Percentiles rank a stretch among this genome's conserved stretches.
Conservation (phyloP, 2,329 filamentous ascomycete genomes). For the Thelonectria olida region DNA sequence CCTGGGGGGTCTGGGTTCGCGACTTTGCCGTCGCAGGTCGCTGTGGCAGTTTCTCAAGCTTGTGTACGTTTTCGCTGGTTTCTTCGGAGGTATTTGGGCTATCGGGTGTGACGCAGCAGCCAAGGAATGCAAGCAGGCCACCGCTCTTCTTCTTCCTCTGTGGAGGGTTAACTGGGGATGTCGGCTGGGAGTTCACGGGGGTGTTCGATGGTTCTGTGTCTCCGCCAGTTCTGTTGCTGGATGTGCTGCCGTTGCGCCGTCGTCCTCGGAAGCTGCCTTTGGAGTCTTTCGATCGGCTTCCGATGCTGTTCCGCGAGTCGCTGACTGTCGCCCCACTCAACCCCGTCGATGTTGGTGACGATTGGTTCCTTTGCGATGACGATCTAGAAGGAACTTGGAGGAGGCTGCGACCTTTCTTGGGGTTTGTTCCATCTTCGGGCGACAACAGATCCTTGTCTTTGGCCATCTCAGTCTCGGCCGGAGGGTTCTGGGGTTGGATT, state of each 20-base stretch:
- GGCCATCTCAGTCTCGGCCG: slow-evolving; percentile 49
- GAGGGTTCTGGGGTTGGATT: slow-evolving; percentile 47
- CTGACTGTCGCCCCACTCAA: slow-evolving; percentile 68
- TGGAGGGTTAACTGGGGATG: slow-evolving; percentile 58
- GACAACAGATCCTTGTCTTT: slow-evolving; percentile 54
- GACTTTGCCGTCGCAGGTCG: slow-evolving; percentile 64
- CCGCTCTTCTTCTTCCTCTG: slow-evolving; percentile 64
- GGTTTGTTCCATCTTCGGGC: slow-evolving; percentile 52
- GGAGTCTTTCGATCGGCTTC: slow-evolving; percentile 71
- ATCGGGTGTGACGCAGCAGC: slow-evolving; percentile 73
- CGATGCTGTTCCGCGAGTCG: slow-evolving; percentile 70
- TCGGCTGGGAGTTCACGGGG: slow-evolving; percentile 59
- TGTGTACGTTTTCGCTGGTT: slow-evolving; percentile 65
- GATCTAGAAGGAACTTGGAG: slow-evolving; percentile 70
- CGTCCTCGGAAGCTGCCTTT: slow-evolving; percentile 71
- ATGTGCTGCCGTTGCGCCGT: slow-evolving; percentile 73
- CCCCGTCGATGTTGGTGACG: slow-evolving; percentile 67
- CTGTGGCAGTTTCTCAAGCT: slow-evolving; percentile 65
- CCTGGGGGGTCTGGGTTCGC: slow-evolving; percentile 61
- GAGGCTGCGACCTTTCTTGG: slow-evolving; percentile 61
- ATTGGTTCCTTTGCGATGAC: slow-evolving; percentile 67
- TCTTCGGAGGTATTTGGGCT: slow-evolving; percentile 63
- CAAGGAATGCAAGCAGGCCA: slow-evolving; percentile 68
- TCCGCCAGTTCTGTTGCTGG: slow-evolving; percentile 69
- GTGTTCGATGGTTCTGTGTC: slow-evolving; percentile 62